Conservation (phyloP, 306 rosid species). For the Vicia sativa region DNA sequence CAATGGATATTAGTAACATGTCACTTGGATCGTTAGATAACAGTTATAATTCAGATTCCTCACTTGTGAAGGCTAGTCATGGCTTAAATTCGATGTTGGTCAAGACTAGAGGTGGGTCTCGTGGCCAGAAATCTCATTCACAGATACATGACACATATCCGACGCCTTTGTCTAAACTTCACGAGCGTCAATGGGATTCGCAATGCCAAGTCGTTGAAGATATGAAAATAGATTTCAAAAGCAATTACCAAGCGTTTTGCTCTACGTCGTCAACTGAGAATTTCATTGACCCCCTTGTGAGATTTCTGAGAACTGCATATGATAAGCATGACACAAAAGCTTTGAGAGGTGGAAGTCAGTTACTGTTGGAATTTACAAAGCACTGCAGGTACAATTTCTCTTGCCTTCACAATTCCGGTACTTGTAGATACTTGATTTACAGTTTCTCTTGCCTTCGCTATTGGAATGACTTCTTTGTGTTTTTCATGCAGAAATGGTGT, state of each 20-base stretch:
- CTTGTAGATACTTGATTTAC: background rate
- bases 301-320: conserved; percentile 63
- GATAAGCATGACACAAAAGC: conserved; percentile 60
- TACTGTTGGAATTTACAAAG: conserved; percentile 58
- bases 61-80: conserved; percentile 37
- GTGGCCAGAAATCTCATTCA: conserved; percentile 42
- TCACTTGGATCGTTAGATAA: conserved; percentile 75
- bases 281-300: conserved; percentile 58
- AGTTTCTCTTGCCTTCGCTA: background rate
- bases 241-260: conserved; percentile 44
- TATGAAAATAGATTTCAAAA: conserved; percentile 43
- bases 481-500: conserved; percentile 54
- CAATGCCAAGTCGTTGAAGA: conserved; percentile 65
- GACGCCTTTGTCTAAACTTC: conserved; percentile 52
- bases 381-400: conserved; percentile 61
- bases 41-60: conserved; percentile 60
- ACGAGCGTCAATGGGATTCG: conserved; percentile 65
- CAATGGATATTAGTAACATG: conserved; percentile 64
- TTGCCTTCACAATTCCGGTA: background rate
- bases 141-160: conserved; percentile 37
- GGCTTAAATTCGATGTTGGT: conserved; percentile 42
- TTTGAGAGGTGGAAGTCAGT: conserved; percentile 61
- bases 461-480: conserved; percentile 28
- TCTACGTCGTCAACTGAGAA: conserved; percentile 47
- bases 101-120: conserved; percentile 49